Evolutionary conservation across 2,329 filamentous ascomycete genomes (phyloP).

Genomic region (Myriosclerotinia curreyana): DNA sequence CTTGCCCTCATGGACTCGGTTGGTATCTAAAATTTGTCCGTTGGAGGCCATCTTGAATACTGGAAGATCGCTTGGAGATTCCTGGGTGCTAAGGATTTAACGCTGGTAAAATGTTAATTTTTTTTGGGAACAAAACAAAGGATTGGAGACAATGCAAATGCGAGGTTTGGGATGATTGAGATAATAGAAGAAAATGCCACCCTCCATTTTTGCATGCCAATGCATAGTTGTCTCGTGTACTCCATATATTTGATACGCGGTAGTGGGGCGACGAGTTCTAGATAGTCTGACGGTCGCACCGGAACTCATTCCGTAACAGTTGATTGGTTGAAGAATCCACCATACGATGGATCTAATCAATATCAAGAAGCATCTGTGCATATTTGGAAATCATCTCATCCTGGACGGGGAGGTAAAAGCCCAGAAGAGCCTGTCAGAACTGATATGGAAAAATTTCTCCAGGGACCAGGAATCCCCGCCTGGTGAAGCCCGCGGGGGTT

Average conservation of each 20-base stretch:
- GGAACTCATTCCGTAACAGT: no score
- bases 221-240: no score
- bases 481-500: no score
- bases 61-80: neutral
- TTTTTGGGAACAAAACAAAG: neutral
- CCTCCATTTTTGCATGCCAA: slow-evolving; percentile 9
- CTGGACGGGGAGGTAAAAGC: neutral
- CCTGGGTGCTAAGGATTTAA: neutral
- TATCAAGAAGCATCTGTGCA: no score
- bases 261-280: neutral
- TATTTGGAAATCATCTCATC: neutral
- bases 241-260: neutral
- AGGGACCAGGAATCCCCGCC: no score
- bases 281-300: neutral
- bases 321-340: neutral
- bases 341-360: neutral
- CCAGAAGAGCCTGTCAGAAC: no score
- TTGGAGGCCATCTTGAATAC: neutral
- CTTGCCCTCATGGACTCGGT: slow-evolving; percentile 56
- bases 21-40: neutral
- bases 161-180: no score
- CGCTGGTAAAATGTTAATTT: neutral
- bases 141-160: neutral
- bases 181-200: neutral
- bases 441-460: no score